Conservation (phyloP, 164 flowering plant species). For the Berberis thunbergii region DNA sequence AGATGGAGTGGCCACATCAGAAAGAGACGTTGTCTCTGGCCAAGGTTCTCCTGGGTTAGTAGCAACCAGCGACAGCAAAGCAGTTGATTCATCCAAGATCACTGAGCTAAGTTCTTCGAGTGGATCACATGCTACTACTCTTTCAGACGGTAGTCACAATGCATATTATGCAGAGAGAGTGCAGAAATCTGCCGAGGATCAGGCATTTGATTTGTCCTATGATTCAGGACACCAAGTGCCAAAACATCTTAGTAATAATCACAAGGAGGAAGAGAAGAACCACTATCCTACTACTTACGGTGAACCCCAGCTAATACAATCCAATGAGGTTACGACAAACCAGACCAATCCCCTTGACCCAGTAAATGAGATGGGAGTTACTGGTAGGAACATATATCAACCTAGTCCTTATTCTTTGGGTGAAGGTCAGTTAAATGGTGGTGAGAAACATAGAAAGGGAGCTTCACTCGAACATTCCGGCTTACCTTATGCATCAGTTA, state of each 20-base stretch:
- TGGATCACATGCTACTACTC: slow-evolving; percentile 10
- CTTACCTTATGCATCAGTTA: slow-evolving; percentile 15
- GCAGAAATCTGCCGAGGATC: slow-evolving; percentile 17
- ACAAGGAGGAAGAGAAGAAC: slow-evolving; percentile 12
- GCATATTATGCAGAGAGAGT: slow-evolving; percentile 9
- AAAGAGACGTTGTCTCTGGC: slow-evolving; percentile 12
- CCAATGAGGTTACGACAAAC: slow-evolving; percentile 11
- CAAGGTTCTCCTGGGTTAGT: slow-evolving; percentile 8
- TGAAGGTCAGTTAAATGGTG: slow-evolving; percentile 17
- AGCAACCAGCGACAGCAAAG: slow-evolving; percentile 12
- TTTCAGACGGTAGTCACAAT: slow-evolving; percentile 10
- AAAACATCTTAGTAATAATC: slow-evolving; percentile 6
- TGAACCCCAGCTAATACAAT: slow-evolving; percentile 15
- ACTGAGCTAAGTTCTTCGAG: slow-evolving; percentile 20
- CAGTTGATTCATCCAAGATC: slow-evolving; percentile 15
- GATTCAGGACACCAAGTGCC: not conserved
- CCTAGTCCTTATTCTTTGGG: slow-evolving; percentile 20
- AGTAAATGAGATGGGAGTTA: slow-evolving; percentile 10
- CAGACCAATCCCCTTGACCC: slow-evolving; percentile 1
- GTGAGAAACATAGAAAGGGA: slow-evolving; percentile 16
- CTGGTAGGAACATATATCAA: slow-evolving; percentile 17
- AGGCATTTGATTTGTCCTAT: slow-evolving; percentile 19
- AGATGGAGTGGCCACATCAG: slow-evolving; percentile 39
- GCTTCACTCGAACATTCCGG: slow-evolving; percentile 14
- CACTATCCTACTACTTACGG: slow-evolving; percentile 10